Conservation (phyloP, 148 eudicot genomes). For the Diospyros lotus region DNA sequence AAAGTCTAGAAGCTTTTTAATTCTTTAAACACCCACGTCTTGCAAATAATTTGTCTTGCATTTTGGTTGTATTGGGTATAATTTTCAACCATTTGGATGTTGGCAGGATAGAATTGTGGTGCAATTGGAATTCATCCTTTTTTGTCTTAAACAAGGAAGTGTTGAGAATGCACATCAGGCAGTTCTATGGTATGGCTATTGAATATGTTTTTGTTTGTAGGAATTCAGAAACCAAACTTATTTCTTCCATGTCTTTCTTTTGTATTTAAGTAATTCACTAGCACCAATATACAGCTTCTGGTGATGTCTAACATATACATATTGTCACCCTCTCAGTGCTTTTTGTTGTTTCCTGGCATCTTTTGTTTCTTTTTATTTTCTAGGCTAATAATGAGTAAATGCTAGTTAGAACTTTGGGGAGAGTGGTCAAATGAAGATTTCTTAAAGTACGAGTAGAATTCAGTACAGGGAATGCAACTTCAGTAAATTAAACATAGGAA, state of each 20-base stretch:
- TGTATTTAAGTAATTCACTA: neutral
- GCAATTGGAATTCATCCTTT: slow-evolving; percentile 50
- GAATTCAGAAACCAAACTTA: neutral
- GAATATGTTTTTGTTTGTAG: neutral
- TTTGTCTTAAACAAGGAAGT: slow-evolving; percentile 44
- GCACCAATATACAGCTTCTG: neutral
- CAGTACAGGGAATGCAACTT: no score
- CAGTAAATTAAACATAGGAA: no score
- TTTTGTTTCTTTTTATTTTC: no score
- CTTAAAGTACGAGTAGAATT: no score
- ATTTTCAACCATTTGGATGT: slow-evolving; percentile 13
- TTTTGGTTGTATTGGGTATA: neutral
- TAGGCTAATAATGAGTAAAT: no score
- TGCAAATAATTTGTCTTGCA: neutral
- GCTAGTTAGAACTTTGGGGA: no score
- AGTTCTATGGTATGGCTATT: slow-evolving; percentile 37
- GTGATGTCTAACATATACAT: neutral
- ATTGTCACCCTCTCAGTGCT: no score
- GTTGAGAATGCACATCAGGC: slow-evolving; percentile 37
- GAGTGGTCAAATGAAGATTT: no score
- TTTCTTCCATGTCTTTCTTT: no score
- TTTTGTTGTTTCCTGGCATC: no score
- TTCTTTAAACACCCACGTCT: neutral
- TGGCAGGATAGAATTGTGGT: slow-evolving; percentile 61
- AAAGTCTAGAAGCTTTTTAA: neutral